Evolutionary conservation across 2,329 filamentous ascomycete genomes (phyloP), one percentile per base, ranked within the genome.

Genomic region (Diaporthe longicolla): DNA sequence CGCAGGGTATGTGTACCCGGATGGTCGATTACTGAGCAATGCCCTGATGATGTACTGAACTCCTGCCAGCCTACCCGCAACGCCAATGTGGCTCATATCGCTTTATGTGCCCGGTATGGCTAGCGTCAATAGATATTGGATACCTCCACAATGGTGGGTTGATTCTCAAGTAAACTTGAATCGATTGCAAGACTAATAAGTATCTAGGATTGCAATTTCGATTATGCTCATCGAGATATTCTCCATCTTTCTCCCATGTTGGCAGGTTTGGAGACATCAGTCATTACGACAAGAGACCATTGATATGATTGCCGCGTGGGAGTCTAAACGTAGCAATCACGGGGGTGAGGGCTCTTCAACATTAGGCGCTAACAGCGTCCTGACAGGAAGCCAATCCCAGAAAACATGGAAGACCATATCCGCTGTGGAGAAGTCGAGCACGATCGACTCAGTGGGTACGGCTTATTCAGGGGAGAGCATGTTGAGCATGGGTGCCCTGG

Each of bases 71-170:
- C 86, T 93, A 26, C 91, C 89, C 72, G 91, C 91, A 29, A 89
- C 91, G 11, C 92, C 92, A 0, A 87, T 93, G 83, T 93, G 91
- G 91, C 86, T 93, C 50, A 81, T 91, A 32, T 91, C 89, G 71
- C 82, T 90, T 19, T 86, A 89, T 73, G 84, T 85, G 4, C 86
- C 89, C 8, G 84, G 77, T 11, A 88, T 92, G 83, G 83, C 81
- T 2, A 78, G 82, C 0, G 81, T 92, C 71, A 91, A 92, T 79
- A 78, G 82, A 17, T 87, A 87, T 79, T 91, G 86, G 76, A 83
- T 90, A 19, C 90, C 91, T 66, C 89, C 90, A 3, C 88, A 91
- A 80, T 93, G 91, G 90, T 91, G 81, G 80, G 87, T 80, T 50
- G 21, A 13, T 21, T 19, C n/a, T 6, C 40, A 1, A 9, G 4